A percentile compares a stretch with the other conserved stretches of the same genome.
Conservation (phyloP, 257 asterid genomes). For the Solanum infundibuliforme region DNA sequence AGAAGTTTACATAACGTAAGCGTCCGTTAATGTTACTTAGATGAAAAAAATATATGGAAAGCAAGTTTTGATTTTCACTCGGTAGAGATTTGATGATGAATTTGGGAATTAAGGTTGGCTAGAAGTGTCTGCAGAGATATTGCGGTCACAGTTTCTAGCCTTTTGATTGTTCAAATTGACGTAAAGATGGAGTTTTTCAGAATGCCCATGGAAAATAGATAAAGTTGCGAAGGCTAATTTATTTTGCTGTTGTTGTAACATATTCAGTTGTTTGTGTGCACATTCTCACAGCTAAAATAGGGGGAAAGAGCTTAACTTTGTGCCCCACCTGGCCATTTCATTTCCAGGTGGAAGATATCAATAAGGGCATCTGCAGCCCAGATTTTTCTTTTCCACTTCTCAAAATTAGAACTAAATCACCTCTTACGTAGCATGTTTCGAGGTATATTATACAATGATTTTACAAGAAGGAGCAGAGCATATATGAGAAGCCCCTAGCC, state of each 20-base stretch:
- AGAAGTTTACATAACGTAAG: neutral
- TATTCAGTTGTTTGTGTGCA: neutral
- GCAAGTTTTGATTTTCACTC: neutral
- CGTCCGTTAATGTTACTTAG: neutral
- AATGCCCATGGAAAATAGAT: neutral
- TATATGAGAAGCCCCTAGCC: neutral
- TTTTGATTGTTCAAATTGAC: neutral
- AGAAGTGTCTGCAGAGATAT: neutral
- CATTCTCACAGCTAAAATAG: neutral
- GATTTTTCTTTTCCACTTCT: neutral
- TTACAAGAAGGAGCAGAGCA: neutral
- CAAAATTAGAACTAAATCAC: neutral
- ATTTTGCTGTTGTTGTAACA: neutral
- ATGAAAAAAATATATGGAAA: neutral
- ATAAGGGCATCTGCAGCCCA: neutral
- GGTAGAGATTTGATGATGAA: neutral
- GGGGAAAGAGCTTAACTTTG: neutral
- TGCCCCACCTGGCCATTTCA: neutral
- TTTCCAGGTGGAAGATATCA: neutral
- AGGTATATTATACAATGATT: neutral
- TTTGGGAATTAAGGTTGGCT: neutral
- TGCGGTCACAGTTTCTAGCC: neutral
- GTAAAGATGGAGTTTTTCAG: neutral
- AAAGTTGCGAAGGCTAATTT: neutral
- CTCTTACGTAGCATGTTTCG: neutral